These are phyloP conservation scores for Pseudocercospora cruenta DNA, from an alignment of 2,329 filamentous ascomycete genomes.

Conservation along the genomic window DNA sequence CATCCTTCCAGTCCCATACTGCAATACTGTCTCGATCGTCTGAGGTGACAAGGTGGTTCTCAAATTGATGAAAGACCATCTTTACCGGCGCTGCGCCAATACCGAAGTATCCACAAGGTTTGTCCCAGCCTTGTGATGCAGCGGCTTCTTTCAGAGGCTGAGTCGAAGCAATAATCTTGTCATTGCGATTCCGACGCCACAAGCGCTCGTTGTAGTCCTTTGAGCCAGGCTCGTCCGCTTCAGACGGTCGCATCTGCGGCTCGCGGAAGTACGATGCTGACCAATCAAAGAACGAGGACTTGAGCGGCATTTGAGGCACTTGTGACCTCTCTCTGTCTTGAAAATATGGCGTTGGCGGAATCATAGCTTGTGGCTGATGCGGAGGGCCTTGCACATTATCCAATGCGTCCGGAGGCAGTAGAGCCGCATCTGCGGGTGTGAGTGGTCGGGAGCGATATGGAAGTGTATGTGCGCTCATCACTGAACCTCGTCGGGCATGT, in stretches of 20 bases:
- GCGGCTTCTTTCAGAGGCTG: conserved; percentile 91
- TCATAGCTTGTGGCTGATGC: conserved; percentile 71
- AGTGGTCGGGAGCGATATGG: conserved; percentile 49
- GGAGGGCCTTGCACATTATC: conserved; percentile 56
- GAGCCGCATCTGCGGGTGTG: conserved; percentile 37
- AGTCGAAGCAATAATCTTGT: conserved; percentile 86
- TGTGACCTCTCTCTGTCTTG: conserved; percentile 63
- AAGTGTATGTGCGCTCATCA: conserved; percentile 20
- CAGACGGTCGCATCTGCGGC: conserved; percentile 95
- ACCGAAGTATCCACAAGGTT: conserved; percentile 79
- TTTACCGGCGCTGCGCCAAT: conserved; percentile 88
- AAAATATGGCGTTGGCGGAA: conserved; percentile 80
- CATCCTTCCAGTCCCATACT: conserved; percentile 89
- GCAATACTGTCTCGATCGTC: conserved; percentile 88
- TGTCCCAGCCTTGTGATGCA: conserved; percentile 83
- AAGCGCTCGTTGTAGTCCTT: conserved; percentile 94
- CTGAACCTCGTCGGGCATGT: conserved; percentile 31
- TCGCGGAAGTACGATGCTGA: conserved; percentile 96
- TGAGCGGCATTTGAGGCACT: conserved; percentile 70
- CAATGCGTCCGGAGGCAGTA: conserved; percentile 71
- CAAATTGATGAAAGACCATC: conserved; percentile 97
- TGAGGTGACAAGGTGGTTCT: conserved; percentile 90
- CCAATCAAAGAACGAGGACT: conserved; percentile 89
- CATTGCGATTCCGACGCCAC: conserved; percentile 90
- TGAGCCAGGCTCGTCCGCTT: conserved; percentile 94